Evolutionary conservation across 2,329 filamentous ascomycete species (phyloP), one percentile per base, ranked within the genome.

Genomic region (Pseudopyricularia javanii): DNA sequence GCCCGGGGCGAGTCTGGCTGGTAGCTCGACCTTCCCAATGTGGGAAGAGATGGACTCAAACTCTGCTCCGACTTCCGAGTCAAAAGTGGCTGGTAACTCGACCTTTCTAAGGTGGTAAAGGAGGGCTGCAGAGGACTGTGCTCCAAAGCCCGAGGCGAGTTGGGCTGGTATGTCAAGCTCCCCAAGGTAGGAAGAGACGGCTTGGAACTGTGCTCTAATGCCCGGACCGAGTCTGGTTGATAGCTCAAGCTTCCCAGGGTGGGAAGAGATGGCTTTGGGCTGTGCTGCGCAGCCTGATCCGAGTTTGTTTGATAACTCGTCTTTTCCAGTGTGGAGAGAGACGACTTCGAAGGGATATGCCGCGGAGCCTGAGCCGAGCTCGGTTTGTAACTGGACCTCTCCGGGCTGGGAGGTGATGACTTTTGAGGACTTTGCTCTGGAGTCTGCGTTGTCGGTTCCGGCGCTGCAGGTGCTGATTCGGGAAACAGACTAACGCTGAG

Each of bases 401-500:
- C 32, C 7, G 49, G 49, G 17, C 30, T 26, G 32, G 24, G 35
- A 24, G 49, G 30, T 17, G 33, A 9, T 6, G 32, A 33, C 35
- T 50, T 50, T 33, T 26, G 22, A n/a, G 22, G n/a, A 11, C n/a
- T 28, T 11, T 14, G 17, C 49, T 24, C 2, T 3, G 49, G 17
- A 2, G 14, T 33, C 32, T 30, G 20, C 20, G 33, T n/a, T 7
- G 49, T 15, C 5, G 26, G 24, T n/a, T 50, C 49, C 9, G 33
- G 33, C 4, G 17, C 20, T 45, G 40, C 4, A 45, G 40, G 40
- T 15, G 17, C 40, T 5, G 40, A 20, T 9, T 15, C 12, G n/a
- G 50, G 20, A 7, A 55, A 47, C 8, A 65, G 17, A 54, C 59
- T 54, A 51, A 57, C 56, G 40, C 61, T 32, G 7, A 54, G 12